Evolutionary conservation across 225 moss, liverwort and hornwort species (phyloP).

Genomic region (Asterella californica): DNA sequence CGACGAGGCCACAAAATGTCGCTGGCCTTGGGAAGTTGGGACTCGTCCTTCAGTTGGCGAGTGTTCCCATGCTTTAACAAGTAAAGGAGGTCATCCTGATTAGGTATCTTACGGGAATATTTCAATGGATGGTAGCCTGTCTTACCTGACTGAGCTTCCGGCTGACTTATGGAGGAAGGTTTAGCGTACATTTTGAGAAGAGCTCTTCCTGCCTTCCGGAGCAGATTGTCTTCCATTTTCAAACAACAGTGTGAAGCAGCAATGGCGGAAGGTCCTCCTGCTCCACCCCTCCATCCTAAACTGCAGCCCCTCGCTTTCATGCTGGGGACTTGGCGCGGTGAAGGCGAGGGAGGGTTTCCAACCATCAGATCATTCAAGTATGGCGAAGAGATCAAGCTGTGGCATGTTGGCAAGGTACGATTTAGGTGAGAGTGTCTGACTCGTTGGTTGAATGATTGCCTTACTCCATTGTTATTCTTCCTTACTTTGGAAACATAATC

Average conservation of each 20-base stretch:
- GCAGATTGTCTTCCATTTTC: not conserved
- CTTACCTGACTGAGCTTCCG: not conserved
- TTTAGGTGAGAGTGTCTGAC: not conserved
- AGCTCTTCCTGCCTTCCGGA: constrained; percentile 17
- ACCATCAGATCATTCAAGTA: constrained; percentile 90
- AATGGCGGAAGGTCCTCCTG: constrained; percentile 56
- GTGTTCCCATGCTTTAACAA: no score
- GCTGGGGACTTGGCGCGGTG: constrained; percentile 93
- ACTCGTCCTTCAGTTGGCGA: no score
- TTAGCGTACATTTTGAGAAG: constrained; percentile 29
- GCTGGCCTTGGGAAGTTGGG: no score
- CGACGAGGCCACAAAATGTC: no score
- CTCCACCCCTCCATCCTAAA: constrained; percentile 57
- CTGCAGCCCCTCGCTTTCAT: constrained; percentile 73
- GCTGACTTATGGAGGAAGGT: constrained; percentile 22
- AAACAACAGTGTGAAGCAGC: constrained; percentile 14
- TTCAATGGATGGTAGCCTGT: not conserved
- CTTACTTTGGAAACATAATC: not conserved
- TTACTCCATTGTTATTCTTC: not conserved
- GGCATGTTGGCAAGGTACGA: constrained; percentile 86
- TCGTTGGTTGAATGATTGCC: not conserved
- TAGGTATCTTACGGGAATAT: no score
- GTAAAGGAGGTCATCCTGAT: no score
- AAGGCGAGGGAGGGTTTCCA: constrained; percentile 88
- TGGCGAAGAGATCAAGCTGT: constrained; percentile 91